Evolutionary conservation across 257 asterid genomes (phyloP).

Genomic region (Lantana camara): DNA sequence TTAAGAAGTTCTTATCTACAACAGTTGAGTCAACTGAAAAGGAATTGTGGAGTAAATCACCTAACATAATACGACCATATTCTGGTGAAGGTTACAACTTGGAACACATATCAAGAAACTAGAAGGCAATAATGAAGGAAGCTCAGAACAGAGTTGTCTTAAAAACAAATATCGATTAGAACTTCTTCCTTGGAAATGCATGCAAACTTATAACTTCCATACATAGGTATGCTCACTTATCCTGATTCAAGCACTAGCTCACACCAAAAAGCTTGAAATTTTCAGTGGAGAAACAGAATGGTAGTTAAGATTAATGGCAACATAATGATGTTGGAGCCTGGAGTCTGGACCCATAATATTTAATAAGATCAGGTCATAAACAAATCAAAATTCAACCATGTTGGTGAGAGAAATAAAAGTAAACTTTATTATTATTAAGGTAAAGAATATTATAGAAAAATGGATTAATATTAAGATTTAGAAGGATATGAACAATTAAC

Average conservation of each 20-base stretch:
- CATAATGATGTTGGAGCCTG: constrained; percentile 51
- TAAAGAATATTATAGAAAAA: too few species aligned
- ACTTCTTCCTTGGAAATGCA: background rate
- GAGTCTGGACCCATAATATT: background rate
- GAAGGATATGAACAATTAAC: too few species aligned
- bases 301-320: background rate
- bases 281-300: constrained; percentile 16
- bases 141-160: background rate
- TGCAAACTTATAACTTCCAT: background rate
- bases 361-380: background rate
- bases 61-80: background rate
- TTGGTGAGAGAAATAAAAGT: too few species aligned
- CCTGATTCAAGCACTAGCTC: background rate
- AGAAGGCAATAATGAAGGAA: background rate
- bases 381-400: background rate
- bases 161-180: constrained; percentile 1
- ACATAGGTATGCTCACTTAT: background rate
- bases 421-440: too few species aligned
- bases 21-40: constrained; percentile 18
- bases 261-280: background rate
- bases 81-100: background rate
- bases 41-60: background rate
- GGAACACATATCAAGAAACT: constrained; percentile 2
- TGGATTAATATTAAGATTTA: too few species aligned
- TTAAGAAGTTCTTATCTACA: constrained; percentile 2